Base-by-base conservation (phyloP, 345 rosid species). In the Pugionium dolabratum region DNA sequence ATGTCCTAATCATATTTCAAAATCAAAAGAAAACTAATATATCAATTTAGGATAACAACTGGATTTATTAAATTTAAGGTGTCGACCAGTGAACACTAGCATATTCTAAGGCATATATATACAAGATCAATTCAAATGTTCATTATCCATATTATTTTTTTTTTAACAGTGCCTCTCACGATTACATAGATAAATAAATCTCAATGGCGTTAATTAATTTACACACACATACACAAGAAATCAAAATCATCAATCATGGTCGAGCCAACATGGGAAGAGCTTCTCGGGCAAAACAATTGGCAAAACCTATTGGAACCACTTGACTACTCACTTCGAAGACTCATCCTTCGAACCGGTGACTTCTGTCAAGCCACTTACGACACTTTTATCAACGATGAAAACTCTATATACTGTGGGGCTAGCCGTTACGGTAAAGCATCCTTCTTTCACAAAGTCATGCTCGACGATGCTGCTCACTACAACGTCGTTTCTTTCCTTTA, bases 311-410 rank as follows among this genome's bases (percentile, higher is more conserved):
- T 87, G 7, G 80, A 82, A 75, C 96, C 98, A 25, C 83, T 89
- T 2, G 64, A 91, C 79, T 75, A 79, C 49, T 73, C 77, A 49
- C 90, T 91, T 78, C 85, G 92, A 11, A 33, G 61, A 4, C 89
- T 85, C 61, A 61, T 91, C 72, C 86, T 89, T 76, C 90, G 96
- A 48, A 77, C 86, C 60, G 98, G 92, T 27, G 88, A 91, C 80
- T 84, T 91, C 74, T 80, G 87, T 66, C 96, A 91, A 79, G 98
- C 84, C 63, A 91, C 98, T 35, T 89, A 91, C 37, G 98, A 91
- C 69, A 74, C 92, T 67, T 91, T 91, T 86, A 83, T 81, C 87
- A 89, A 86, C 70, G 95, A 89, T 79, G 73, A 71, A 10, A 82
- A 82, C 83, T 89, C 95, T 73, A 79, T 66, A 65, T 91, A 80